A percentile compares a stretch with the other conserved stretches of the same genome.
Evolutionary conservation across 2,329 filamentous ascomycete species (phyloP).

Genomic region (Lomentospora prolificans): DNA sequence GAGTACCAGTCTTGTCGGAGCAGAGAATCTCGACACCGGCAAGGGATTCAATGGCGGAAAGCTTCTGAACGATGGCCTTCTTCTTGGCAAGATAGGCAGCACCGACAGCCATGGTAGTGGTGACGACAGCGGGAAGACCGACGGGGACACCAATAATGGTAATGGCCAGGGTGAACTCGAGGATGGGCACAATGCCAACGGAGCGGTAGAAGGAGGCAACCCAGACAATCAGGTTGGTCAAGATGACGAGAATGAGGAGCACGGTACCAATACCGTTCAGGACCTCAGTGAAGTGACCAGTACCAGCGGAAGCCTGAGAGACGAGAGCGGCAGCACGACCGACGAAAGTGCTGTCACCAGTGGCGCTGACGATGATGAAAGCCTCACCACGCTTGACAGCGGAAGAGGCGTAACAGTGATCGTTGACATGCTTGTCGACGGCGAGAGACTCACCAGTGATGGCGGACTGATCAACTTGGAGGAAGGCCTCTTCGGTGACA

Average conservation of each 20-base stretch:
- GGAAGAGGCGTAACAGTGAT: conserved; percentile 76
- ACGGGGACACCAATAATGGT: conserved; percentile 89
- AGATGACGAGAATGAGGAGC: conserved; percentile 67
- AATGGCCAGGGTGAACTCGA: conserved; percentile 78
- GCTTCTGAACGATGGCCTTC: conserved; percentile 87
- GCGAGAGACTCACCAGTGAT: conserved; percentile 89
- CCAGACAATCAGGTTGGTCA: conserved; percentile 78
- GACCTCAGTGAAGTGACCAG: conserved; percentile 85
- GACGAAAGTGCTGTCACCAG: conserved; percentile 84
- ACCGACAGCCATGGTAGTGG: conserved; percentile 90
- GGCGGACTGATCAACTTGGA: conserved; percentile 85
- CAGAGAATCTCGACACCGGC: conserved; percentile 90
- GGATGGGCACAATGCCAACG: conserved; percentile 67
- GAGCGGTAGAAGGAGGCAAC: conserved; percentile 80
- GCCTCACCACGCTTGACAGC: conserved; percentile 85
- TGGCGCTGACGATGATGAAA: conserved; percentile 72
- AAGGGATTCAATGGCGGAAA: conserved; percentile 83
- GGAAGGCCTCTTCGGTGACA: conserved; percentile 72
- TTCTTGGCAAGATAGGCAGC: conserved; percentile 86
- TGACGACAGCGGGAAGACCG: conserved; percentile 86
- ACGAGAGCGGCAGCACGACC: conserved; percentile 82
- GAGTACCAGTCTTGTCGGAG: conserved; percentile 87
- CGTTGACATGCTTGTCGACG: conserved; percentile 76
- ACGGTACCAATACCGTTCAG: conserved; percentile 78
- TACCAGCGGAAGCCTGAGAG: conserved; percentile 61